Percentiles rank a stretch among this genome's conserved stretches.
Conservation (phyloP, 2,329 filamentous ascomycete genomes). For the Pyrenophora tritici-repentis region DNA sequence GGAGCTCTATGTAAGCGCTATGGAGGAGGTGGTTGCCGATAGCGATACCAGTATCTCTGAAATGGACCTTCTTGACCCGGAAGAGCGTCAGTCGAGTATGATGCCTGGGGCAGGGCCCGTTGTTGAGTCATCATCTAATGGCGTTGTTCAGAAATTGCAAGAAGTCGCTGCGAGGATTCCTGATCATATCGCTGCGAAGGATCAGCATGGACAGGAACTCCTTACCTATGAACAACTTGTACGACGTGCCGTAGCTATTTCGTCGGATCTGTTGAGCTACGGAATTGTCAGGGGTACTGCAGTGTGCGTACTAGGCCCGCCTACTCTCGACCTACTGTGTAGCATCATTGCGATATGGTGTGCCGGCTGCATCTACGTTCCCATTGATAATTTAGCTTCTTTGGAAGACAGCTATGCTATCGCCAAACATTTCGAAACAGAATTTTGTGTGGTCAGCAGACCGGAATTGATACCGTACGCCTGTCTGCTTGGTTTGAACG, state of each 20-base stretch:
- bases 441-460: constrained; percentile 1
- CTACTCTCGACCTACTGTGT: constrained; percentile 1
- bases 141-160: background rate
- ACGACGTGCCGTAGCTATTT: constrained; percentile 4
- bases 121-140: background rate
- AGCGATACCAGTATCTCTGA: background rate
- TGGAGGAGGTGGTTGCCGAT: background rate
- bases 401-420: background rate
- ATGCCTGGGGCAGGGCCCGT: background rate
- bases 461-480: background rate
- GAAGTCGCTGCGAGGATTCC: background rate
- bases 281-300: constrained; percentile 1
- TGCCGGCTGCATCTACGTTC: background rate
- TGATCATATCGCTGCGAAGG: background rate
- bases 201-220: background rate
- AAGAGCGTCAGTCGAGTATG: background rate
- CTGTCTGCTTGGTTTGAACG: background rate
- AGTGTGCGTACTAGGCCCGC: constrained; percentile 5
- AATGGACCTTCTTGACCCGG: background rate
- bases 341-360: constrained; percentile 3
- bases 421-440: background rate
- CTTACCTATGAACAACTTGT: background rate
- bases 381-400: background rate
- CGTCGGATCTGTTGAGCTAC: background rate
- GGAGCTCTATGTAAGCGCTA: background rate